Evolutionary conservation across 192 early-diverging fungal genomes (phyloP), one percentile per base, ranked within the genome.

Genomic region (Obelidium mucronatum): DNA sequence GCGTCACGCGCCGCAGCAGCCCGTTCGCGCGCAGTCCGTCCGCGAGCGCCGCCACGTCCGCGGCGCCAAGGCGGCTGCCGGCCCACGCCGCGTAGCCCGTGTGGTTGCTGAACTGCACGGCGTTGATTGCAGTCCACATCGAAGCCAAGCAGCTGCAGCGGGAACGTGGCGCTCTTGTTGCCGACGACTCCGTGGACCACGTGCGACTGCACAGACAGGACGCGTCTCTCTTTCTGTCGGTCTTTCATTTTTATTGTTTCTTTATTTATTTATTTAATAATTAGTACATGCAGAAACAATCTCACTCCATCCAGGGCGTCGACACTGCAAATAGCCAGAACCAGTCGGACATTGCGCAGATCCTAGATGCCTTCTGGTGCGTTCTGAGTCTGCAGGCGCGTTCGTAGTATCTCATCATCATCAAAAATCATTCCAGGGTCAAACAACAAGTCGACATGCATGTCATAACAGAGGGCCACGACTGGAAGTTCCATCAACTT

Each of bases 91-190:
- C 90, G 86, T 63, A 89, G 79, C 4, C 96, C 96, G 6, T 82
- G 91, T 75, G 91, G 91, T 0, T 69, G 82, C 78, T 94, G 94
- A 30, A 98, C 95, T 1, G 95, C 94, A 86, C 96, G 96, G 55
- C 97, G 82, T 1, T 94, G 92, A n/a, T n/a, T n/a, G n/a, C n/a
- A n/a, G 76, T 97, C 95, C 19, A 98, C 96, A 68, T 98, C 93
- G 79, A 90, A 95, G 22, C 94, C 95, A 0, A 96, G 86, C 1
- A 93, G 82, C 81, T 98, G 95, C 19, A 98, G 87, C 0, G 96
- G 95, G 74, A 98, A 96, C 4, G 94, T 94, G 0, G 95, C 93
- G 8, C 94, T 92, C 74, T 95, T 94, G 89, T 98, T 97, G 26
- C 94, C 48, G 1, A 67, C 63, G 28, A 48, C 37, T 40, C 48